Conservation (phyloP, 495 filamentous ascomycete genomes). For the Penicillium riverlandense region DNA sequence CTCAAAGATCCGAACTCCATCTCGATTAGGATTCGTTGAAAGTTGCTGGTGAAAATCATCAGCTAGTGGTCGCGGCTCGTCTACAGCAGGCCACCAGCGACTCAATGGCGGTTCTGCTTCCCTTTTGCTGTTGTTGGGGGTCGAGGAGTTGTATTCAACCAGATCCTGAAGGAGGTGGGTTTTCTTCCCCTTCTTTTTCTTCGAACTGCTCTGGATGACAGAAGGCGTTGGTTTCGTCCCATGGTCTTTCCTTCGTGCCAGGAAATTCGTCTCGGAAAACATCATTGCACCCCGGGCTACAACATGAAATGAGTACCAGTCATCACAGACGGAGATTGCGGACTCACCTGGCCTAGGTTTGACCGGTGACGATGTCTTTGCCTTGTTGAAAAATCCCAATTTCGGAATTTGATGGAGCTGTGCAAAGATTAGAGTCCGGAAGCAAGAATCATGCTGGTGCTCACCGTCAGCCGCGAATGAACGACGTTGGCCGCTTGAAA, state of each 20-base stretch:
- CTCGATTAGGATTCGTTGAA: too few relatives aligned
- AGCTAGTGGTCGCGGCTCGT: too few relatives aligned
- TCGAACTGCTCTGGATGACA: not conserved
- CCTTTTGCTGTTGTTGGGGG: not conserved
- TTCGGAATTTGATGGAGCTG: constrained; percentile 45
- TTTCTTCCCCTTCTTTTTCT: not conserved
- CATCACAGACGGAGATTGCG: not conserved
- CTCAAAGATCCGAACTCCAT: too few relatives aligned
- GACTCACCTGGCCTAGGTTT: constrained; percentile 38
- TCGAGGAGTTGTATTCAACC: not conserved
- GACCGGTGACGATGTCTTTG: constrained; percentile 54
- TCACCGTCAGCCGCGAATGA: constrained; percentile 56
- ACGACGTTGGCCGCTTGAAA: constrained; percentile 60
- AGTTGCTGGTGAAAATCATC: too few relatives aligned
- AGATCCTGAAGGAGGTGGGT: not conserved
- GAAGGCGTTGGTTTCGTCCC: not conserved
- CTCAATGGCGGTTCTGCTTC: not conserved
- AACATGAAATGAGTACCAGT: too few relatives aligned
- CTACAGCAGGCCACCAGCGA: too few relatives aligned
- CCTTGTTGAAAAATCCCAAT: constrained; percentile 64
- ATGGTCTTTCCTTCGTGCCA: constrained; percentile 25
- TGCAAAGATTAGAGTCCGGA: constrained; percentile 12
- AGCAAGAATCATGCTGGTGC: constrained; percentile 8
- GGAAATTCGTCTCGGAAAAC: constrained; percentile 64
- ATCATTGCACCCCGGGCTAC: constrained; percentile 52